These are phyloP conservation scores for Setaria italica DNA, from an alignment of 202 grass and related monocot genomes.

Conservation along the genomic window DNA sequence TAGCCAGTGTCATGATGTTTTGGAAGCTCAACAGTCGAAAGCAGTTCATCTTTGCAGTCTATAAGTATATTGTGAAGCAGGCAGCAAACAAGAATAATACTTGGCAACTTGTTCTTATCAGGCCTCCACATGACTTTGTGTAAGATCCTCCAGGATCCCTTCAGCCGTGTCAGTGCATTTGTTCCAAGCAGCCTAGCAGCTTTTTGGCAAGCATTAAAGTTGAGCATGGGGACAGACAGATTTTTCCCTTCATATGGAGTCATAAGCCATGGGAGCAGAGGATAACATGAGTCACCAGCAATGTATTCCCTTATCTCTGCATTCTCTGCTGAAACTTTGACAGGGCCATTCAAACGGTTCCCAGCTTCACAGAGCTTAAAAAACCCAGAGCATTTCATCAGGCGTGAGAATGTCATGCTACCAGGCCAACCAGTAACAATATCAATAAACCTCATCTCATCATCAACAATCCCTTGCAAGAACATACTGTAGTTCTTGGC, in stretches of 20 bases:
- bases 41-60: slow-evolving; percentile 75
- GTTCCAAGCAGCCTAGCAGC: slow-evolving; percentile 64
- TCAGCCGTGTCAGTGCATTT: slow-evolving; percentile 72
- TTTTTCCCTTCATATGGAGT: slow-evolving; percentile 76
- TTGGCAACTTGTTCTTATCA: slow-evolving; percentile 95
- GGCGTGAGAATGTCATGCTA: slow-evolving; percentile 73
- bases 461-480: slow-evolving; percentile 82
- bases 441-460: slow-evolving; percentile 97
- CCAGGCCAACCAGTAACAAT: slow-evolving; percentile 92
- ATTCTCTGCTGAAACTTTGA: slow-evolving; percentile 57
- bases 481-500: slow-evolving; percentile 97
- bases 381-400: slow-evolving; percentile 83
- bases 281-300: slow-evolving; percentile 72
- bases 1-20: slow-evolving; percentile 89
- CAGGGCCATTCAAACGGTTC: slow-evolving; percentile 63
- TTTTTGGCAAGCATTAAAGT: slow-evolving; percentile 66
- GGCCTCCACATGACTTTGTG: slow-evolving; percentile 99
- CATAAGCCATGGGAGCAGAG: slow-evolving; percentile 87
- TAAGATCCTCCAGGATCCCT: slow-evolving; percentile 97
- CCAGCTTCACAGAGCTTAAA: slow-evolving; percentile 77
- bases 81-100: slow-evolving; percentile 95
- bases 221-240: slow-evolving; percentile 52
- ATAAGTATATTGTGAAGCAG: slow-evolving; percentile 98
- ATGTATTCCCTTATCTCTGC: slow-evolving; percentile 86
- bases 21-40: slow-evolving; percentile 59